Base-by-base conservation (phyloP, 305 asterid species). In the Andrographis paniculata region DNA sequence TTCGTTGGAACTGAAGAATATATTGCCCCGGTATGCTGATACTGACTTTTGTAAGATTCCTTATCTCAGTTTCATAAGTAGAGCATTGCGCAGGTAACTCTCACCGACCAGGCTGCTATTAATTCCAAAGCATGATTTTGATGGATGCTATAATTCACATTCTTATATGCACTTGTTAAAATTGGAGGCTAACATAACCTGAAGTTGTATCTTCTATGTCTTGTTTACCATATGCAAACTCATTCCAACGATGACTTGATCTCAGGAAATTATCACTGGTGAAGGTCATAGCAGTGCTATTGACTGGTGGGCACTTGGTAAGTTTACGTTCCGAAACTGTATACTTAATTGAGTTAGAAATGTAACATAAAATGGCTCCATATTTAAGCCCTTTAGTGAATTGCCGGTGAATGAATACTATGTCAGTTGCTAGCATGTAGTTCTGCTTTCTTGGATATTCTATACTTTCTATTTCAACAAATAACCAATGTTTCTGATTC, bases 281-380 rank as follows among this genome's bases (percentile, higher is more conserved):
- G 77, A 74, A 62, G 95, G 93, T 51, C 96, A 91, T 69, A 87
- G 89, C 42, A 79, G 95, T 70, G 99, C 99, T 15, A 81, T 87
- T 47, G 99, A 91, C 65, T 91, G 99, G 99, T 91, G 99, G 99
- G 89, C 95, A 64, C 75, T 91, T 54, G 99, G 99, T 89, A 75
- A 53, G 94, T 59, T 39, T 20, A 45, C 19, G 30, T 16, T 44
- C 39, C 43, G 19, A 22, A 59, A 41, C 45, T 48, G 27, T 18
- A 27, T 23, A 5, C 20, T 47, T 39, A 20, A 0, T 16, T 40
- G n/a, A 19, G 21, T 24, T 36, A 14, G n/a, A 17, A 45, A 8
- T 22, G 20, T 17, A 27, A 14, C 9, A 56, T 53, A 20, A 23
- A 13, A 20, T 22, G 42, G 14, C 27, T 9, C 20, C 18, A 16